phyloP scores from a whole-genome alignment of 148 eudicot species.

The Arctostaphylos glauca region DNA sequence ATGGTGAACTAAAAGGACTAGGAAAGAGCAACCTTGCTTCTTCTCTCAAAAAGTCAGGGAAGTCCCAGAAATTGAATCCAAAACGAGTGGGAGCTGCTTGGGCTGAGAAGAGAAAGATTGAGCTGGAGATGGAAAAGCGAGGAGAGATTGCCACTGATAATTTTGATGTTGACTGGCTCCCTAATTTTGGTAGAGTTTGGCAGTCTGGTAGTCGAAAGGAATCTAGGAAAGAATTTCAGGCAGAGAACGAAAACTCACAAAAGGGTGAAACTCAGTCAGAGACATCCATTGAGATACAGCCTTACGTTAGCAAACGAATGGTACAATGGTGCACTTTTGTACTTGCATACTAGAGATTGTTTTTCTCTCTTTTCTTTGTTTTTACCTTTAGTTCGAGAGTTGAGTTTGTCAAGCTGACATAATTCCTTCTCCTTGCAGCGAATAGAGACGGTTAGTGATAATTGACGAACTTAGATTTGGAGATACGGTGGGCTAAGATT shows the following conservation, averaged over 20 bases:
- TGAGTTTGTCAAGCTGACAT: not conserved
- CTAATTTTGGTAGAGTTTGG: constrained; percentile 96
- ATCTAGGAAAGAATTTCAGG: constrained; percentile 77
- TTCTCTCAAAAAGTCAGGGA: constrained; percentile 32
- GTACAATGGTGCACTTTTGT: not conserved
- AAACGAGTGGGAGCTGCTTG: constrained; percentile 98
- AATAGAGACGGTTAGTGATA: constrained; percentile 1
- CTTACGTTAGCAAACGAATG: constrained; percentile 82
- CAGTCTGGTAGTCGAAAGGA: constrained; percentile 91
- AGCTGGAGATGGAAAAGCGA: constrained; percentile 86
- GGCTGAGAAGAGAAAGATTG: constrained; percentile 91
- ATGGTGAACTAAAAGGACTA: constrained; percentile 21
- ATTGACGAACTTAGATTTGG: not conserved
- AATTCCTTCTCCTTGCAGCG: constrained; percentile 23
- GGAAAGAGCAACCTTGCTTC: constrained; percentile 14
- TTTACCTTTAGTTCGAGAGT: not conserved
- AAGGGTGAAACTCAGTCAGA: constrained; percentile 39
- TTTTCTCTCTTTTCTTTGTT: not conserved
- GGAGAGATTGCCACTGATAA: constrained; percentile 48
- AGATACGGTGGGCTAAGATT: not conserved
- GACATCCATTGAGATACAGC: constrained; percentile 49
- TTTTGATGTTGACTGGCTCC: constrained; percentile 79
- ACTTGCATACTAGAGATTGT: not conserved
- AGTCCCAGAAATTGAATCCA: constrained; percentile 70
- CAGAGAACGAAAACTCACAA: constrained; percentile 35